Evolutionary conservation across 176 grass and related monocot species (phyloP).

Genomic region (Raddia guianensis): DNA sequence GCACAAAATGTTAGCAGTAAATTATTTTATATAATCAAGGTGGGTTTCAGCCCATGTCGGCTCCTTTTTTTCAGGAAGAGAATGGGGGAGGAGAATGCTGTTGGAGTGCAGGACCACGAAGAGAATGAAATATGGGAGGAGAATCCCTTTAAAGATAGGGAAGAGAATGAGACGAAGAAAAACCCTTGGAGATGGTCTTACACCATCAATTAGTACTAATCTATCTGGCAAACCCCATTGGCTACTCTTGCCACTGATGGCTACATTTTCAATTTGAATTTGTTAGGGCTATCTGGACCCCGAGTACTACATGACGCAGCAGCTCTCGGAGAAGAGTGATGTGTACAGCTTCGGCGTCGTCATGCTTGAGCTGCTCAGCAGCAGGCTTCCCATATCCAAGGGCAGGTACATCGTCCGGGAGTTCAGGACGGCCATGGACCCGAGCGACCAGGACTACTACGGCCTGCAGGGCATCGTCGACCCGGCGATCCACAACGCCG

Average conservation of each 20-base stretch:
- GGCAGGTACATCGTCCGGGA: slow-evolving; percentile 76
- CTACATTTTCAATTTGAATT: slow-evolving; percentile 21
- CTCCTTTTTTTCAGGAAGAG: no score
- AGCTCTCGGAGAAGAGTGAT: slow-evolving; percentile 82
- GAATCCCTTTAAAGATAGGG: no score
- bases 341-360: slow-evolving; percentile 85
- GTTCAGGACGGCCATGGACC: slow-evolving; percentile 60
- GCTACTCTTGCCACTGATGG: neutral
- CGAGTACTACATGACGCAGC: slow-evolving; percentile 95
- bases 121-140: no score
- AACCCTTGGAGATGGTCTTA: no score
- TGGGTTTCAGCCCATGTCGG: no score
- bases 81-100: no score
- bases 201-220: no score
- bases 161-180: no score
- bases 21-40: no score
- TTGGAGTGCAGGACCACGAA: no score
- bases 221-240: neutral
- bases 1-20: no score
- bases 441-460: slow-evolving; percentile 55
- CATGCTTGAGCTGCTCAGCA: slow-evolving; percentile 73
- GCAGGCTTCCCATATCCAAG: slow-evolving; percentile 55
- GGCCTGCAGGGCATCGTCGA: slow-evolving; percentile 63
- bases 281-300: slow-evolving; percentile 81
- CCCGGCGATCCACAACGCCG: slow-evolving; percentile 53